phyloP scores from a whole-genome alignment of 768 basidiomycete genomes.

The Termitomyces sp. region DNA sequence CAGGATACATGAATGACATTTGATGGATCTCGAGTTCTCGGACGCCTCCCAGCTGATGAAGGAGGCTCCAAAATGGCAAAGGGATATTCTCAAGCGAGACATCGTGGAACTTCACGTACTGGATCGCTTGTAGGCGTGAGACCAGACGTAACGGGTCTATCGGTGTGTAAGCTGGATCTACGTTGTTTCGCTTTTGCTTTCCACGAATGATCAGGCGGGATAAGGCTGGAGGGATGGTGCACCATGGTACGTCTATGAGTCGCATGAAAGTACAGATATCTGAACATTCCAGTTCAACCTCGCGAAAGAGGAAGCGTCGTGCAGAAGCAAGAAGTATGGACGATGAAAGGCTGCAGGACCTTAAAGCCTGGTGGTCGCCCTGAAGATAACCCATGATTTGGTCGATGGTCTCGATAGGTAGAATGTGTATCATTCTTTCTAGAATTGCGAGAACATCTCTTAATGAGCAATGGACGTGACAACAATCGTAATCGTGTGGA shows the following conservation, averaged over 20 bases:
- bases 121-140: constrained; percentile 10
- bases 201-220: constrained; percentile 18
- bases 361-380: constrained; percentile 22
- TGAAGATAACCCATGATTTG: constrained; percentile 25
- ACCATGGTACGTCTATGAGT: constrained; percentile 25
- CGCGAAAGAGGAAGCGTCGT: constrained; percentile 26
- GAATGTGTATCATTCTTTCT: constrained; percentile 3
- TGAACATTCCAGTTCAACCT: constrained; percentile 21
- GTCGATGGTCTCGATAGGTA: constrained; percentile 33
- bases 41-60: constrained; percentile 23
- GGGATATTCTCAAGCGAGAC: constrained; percentile 23
- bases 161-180: constrained; percentile 11
- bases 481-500: not conserved
- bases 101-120: constrained; percentile 19
- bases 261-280: constrained; percentile 21
- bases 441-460: not conserved
- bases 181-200: not conserved
- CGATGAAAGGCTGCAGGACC: constrained; percentile 27
- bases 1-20: constrained; percentile 19
- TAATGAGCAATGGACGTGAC: not conserved
- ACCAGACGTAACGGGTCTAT: constrained; percentile 10
- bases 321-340: constrained; percentile 21
- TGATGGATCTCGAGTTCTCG: constrained; percentile 22
- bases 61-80: constrained; percentile 21
- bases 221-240: constrained; percentile 23